Evolutionary conservation across 1,139 yeast species (phyloP), one percentile per base, ranked within the genome.

Genomic region (Pichia sp.): DNA sequence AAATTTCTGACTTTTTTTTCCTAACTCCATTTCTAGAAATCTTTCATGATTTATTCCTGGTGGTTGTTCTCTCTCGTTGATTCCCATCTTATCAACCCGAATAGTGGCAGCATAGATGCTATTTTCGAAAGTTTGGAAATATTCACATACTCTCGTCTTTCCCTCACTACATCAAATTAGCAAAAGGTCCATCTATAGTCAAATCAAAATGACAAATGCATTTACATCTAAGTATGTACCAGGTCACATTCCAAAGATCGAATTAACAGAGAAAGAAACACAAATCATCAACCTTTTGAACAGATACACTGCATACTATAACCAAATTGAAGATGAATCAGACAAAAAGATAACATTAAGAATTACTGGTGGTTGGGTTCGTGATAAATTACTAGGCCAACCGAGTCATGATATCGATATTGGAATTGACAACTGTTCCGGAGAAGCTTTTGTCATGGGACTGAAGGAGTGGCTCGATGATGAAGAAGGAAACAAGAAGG

Each of bases 321-420:
- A 65, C 45, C 24, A 38, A 9, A 31, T 47, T 20, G 38, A 46
- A 21, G 44, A 32, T 3, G 40, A 42, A 14, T 8, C 24, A 4
- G 21, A 35, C 4, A 17, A 30, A n/a, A 45, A 43, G 14, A 55
- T 82, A 20, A 83, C 77, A 30, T 72, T 91, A 19, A 68, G 99
- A 53, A 86, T 93, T 57, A 91, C 98, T 0, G 99, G 99, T 30
- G 99, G 99, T 1, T 93, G 99, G 99, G 99, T 93, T 6, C 76
- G 99, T 58, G 99, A 93, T 66, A 93, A 93, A 68, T 69, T 93
- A 34, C 70, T 94, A 34, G 95, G 95, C 0, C 73, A 76, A 42
- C 81, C 79, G 30, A 83, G 94, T 46, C 83, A 93, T 61, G 99
- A 93, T 65, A 72, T 93, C 37, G 99, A 93, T 60, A 87, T 93